These are phyloP conservation scores for Erigeron canadensis DNA, from an alignment of 129 eudicot genomes.

Conservation along the genomic window DNA sequence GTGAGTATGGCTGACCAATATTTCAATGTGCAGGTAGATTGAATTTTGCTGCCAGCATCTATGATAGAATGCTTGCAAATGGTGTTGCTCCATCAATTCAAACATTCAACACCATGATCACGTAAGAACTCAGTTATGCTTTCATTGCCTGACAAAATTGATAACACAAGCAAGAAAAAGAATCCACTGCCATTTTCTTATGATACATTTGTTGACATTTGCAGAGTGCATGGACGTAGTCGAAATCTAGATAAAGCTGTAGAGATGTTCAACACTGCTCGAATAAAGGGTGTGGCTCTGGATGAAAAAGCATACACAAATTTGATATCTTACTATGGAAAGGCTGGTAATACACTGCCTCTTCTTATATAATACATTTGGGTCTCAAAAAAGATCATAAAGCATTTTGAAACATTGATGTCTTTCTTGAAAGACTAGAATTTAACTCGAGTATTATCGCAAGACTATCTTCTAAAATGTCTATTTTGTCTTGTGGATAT, in stretches of 20 bases:
- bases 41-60: slow-evolving; percentile 60
- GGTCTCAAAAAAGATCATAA: slow-evolving; percentile 6
- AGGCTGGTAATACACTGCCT: slow-evolving; percentile 60
- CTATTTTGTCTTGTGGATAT: slow-evolving; percentile 14
- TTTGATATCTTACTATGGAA: slow-evolving; percentile 73
- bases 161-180: slow-evolving; percentile 8
- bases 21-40: slow-evolving; percentile 62
- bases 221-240: slow-evolving; percentile 87
- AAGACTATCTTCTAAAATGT: neutral
- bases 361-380: slow-evolving; percentile 17
- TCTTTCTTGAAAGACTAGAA: slow-evolving; percentile 2
- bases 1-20: slow-evolving; percentile 1
- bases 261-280: slow-evolving; percentile 70
- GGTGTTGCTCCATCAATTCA: slow-evolving; percentile 75
- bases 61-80: slow-evolving; percentile 67
- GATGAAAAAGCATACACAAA: slow-evolving; percentile 87
- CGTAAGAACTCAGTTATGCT: slow-evolving; percentile 39
- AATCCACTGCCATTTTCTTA: slow-evolving; percentile 8
- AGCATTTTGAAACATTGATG: slow-evolving; percentile 20
- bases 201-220: slow-evolving; percentile 20
- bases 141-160: neutral
- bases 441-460: slow-evolving; percentile 6
- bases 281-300: slow-evolving; percentile 54
- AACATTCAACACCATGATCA: slow-evolving; percentile 84
- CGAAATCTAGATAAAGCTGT: slow-evolving; percentile 67